Conservation (phyloP, 75 land plant genomes). For the Picea sitchensis region DNA sequence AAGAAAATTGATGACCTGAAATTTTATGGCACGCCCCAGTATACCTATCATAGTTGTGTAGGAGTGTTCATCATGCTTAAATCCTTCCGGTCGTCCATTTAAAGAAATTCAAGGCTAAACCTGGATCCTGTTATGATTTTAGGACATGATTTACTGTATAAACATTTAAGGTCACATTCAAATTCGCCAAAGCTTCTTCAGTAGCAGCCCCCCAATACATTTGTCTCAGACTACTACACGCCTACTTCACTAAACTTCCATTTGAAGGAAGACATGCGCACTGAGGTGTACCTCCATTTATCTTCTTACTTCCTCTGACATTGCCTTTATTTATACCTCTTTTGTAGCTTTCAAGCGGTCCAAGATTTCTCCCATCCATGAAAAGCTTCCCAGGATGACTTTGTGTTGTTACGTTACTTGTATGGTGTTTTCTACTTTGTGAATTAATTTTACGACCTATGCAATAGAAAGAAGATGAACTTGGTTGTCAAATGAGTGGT, state of each 20-base stretch:
- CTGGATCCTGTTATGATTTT: constrained; percentile 62
- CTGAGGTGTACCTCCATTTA: constrained; percentile 9
- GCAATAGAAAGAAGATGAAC: not conserved
- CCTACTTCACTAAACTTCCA: constrained; percentile 44
- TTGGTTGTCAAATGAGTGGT: not conserved
- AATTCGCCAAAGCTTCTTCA: constrained; percentile 47
- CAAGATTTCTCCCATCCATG: not conserved
- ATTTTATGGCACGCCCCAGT: constrained; percentile 74
- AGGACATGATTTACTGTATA: constrained; percentile 94
- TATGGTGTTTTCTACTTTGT: constrained; percentile 10
- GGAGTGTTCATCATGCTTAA: constrained; percentile 84
- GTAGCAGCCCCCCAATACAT: constrained; percentile 62
- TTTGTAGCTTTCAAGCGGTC: constrained; percentile 6
- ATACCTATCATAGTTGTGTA: constrained; percentile 52
- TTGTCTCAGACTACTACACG: constrained; percentile 50
- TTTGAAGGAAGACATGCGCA: constrained; percentile 13
- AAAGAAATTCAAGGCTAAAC: constrained; percentile 78
- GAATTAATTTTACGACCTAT: not conserved
- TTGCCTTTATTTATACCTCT: constrained; percentile 7
- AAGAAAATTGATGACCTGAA: constrained; percentile 52
- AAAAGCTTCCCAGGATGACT: not conserved
- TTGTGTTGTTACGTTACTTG: constrained; percentile 1
- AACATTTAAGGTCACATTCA: constrained; percentile 56
- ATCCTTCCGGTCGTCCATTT: constrained; percentile 75
- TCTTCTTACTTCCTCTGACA: constrained; percentile 8